A percentile compares a stretch with the other conserved stretches of the same genome.
Conservation (phyloP, 208 protist genomes). For the Novymonas esmeraldas region DNA sequence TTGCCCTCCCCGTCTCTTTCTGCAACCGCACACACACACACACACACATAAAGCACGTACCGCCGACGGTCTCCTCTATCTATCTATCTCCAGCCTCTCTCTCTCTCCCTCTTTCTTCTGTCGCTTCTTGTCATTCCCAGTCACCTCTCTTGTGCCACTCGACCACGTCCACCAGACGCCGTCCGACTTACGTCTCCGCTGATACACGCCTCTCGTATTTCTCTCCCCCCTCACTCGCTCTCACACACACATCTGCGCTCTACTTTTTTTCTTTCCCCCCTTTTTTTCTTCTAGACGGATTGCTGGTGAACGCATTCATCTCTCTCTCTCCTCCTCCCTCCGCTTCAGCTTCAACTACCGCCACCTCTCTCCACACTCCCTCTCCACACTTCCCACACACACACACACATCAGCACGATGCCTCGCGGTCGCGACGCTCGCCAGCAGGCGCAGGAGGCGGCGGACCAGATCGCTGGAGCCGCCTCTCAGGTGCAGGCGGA, state of each 20-base stretch:
- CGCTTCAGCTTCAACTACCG: not conserved
- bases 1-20: no score
- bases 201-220: no score
- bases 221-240: not conserved
- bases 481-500: slow-evolving; percentile 11
- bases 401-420: not conserved
- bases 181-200: no score
- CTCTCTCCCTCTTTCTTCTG: not conserved
- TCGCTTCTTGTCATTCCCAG: no score
- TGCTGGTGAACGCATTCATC: not conserved
- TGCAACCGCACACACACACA: no score
- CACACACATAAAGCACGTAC: no score
- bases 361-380: not conserved
- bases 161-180: no score
- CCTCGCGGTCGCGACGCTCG: not conserved
- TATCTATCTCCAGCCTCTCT: no score
- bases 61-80: no score
- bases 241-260: no score
- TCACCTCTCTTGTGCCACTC: no score
- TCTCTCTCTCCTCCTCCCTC: not conserved
- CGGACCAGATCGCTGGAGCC: not conserved
- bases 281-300: not conserved
- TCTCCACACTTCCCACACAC: not conserved
- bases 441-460: slow-evolving; percentile 4
- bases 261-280: not conserved